phyloP scores from a whole-genome alignment of 495 filamentous ascomycete species.

The Lasiosphaeria hispida region DNA sequence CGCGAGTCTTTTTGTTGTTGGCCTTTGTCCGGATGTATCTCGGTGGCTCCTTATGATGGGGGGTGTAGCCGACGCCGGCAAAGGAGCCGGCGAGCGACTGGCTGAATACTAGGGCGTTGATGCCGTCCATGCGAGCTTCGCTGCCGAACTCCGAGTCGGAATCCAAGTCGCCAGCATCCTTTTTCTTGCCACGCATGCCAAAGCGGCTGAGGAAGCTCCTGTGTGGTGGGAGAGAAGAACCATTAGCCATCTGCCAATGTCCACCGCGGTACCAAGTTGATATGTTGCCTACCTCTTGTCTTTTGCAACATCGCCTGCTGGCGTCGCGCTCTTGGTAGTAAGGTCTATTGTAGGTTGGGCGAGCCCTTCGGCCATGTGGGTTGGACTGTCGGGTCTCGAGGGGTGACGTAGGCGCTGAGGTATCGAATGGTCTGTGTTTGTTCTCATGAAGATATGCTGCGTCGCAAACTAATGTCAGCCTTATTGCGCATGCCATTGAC shows the following conservation, averaged over 20 bases:
- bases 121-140: conserved; percentile 70
- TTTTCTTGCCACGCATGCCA: conserved; percentile 72
- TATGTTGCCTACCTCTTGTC: conserved; percentile 65
- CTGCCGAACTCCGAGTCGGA: conserved; percentile 67
- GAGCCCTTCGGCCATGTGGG: conserved; percentile 39
- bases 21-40: conserved; percentile 84
- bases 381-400: conserved; percentile 51
- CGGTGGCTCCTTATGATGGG: conserved; percentile 83
- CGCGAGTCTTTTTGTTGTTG: conserved; percentile 76
- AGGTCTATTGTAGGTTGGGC: conserved; percentile 41
- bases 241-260: conserved; percentile 9
- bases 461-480: background rate
- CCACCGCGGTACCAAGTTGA: background rate
- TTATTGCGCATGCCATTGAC: background rate
- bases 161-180: conserved; percentile 57
- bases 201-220: conserved; percentile 85
- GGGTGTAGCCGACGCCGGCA: conserved; percentile 71
- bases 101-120: conserved; percentile 73
- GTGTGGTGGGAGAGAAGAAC: conserved; percentile 51
- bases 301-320: conserved; percentile 43
- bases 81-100: conserved; percentile 60
- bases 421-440: conserved; percentile 70
- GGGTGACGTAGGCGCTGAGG: conserved; percentile 62
- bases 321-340: conserved; percentile 23
- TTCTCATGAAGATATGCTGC: conserved; percentile 75